Percentiles rank a stretch among this genome's conserved stretches.
Conservation (phyloP, 257 asterid species). For the Hygrophila difformis region DNA sequence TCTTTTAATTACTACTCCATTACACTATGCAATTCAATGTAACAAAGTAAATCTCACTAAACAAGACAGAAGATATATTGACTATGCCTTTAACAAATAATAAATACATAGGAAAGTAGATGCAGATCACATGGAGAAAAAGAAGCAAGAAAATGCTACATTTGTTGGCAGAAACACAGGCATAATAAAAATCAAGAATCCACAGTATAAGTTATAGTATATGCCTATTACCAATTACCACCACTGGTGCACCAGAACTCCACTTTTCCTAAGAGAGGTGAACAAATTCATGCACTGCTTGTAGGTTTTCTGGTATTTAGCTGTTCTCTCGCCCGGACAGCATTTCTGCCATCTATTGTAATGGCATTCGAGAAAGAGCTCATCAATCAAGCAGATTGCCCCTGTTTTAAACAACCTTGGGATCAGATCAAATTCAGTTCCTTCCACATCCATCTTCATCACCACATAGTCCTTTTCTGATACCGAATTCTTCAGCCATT, state of each 20-base stretch:
- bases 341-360: slow-evolving; percentile 97
- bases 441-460: slow-evolving; percentile 99
- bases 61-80: slow-evolving; percentile 14
- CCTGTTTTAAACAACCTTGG: slow-evolving; percentile 81
- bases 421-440: slow-evolving; percentile 86
- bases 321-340: slow-evolving; percentile 85
- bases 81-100: slow-evolving; percentile 19
- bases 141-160: slow-evolving; percentile 19
- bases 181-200: too few relatives aligned
- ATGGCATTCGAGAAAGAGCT: slow-evolving; percentile 90
- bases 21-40: slow-evolving; percentile 1
- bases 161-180: slow-evolving; percentile 24
- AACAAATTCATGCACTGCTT: slow-evolving; percentile 80
- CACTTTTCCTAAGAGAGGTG: slow-evolving; percentile 66
- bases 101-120: slow-evolving; percentile 25
- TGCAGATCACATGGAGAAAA: too few relatives aligned
- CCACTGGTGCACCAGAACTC: slow-evolving; percentile 98
- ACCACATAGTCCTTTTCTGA: slow-evolving; percentile 73
- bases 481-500: slow-evolving; percentile 75
- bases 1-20: slow-evolving; percentile 6
- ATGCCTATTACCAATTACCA: slow-evolving; percentile 42
- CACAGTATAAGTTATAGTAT: too few relatives aligned
- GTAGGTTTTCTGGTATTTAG: slow-evolving; percentile 71
- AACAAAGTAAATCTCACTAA: not conserved
- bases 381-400: slow-evolving; percentile 86